Base-by-base conservation (phyloP, 768 basidiomycete genomes). In the Imleria badia region DNA sequence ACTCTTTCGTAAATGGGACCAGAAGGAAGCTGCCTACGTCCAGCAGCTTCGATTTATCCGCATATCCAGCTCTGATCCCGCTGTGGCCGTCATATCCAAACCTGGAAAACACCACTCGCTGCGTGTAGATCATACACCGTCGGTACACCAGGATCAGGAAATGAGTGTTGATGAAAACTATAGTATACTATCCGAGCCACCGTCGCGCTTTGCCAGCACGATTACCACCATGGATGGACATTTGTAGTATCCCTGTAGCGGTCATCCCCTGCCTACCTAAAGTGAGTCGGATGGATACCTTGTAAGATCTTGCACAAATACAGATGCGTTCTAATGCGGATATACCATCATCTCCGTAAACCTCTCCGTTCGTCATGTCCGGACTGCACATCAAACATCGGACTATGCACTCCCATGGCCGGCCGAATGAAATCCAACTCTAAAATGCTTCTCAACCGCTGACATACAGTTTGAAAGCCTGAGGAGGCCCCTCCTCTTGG, bases 1-100 rank as follows among this genome's bases (percentile, higher is more conserved):
- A 29, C 73, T 92, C 5, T 90, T 91, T 67, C 80, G 87, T 38
- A 72, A 74, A 54, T 94, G 91, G 91, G 88, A 92, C 62, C 85
- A 88, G 60, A 83, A 81, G 55, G 88, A 91, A 61, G 72, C 82
- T 5, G 81, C 86, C 6, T 94, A 80, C 67, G 77, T 87, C 38
- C 79, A 87, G 48, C 76, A 85, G 15, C 75, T 94, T 48, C 85
- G 88, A 40, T 89, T 87, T 69, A 82, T 92, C 56, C 84, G 89
- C 52, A 85, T 94, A 71, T 85, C 77, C 46, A 85, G 86, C 65
- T 67, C 71, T 17, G 71, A 81, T 43, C 81, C 82, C 1, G 69
- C 75, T 1, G 52, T 72, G 8, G 64, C 73, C 17, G 67, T 84
- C 33, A 73, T 89, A 12, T 83, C 88, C 14, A 79, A 76, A 55